Base-by-base conservation (phyloP, 257 asterid species). In the Mitragyna speciosa region DNA sequence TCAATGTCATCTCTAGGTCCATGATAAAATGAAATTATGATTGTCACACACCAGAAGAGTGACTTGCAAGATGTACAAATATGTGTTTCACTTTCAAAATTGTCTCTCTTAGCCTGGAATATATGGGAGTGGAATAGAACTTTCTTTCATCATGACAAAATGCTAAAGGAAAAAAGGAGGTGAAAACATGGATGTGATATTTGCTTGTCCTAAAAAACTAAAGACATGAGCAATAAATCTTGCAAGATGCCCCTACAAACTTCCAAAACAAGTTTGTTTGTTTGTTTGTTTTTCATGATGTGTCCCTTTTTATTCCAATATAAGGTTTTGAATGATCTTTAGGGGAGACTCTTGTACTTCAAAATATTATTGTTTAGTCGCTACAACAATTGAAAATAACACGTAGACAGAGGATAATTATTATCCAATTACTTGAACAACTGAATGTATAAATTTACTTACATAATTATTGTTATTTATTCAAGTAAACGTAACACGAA, bases 1-100 rank as follows among this genome's bases (percentile, higher is more conserved):
- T 5, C 15, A 6, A 6, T 59, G 70, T 59, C 70, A 58, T 41
- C 22, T 1, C 41, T 63, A 61, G 72, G 61, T 63, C 63, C 72
- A 76, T 33, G 7, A 19, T 2, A 45, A 64, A 14, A 33, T 20
- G 2, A 31, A 9, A 56, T 20, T 33, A 75, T 16, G 39, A 56
- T 56, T n/a, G 12, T 30, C 58, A 12, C n/a, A 24, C 2, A n/a
- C 39, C 39, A 12, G 67, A 54, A 31, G 79, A 76, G 79, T 76
- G 70, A 76, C 61, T 63, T 76, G 51, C 61, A 76, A 76, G 79
- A 63, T 61, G 43, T 61, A 76, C 61, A 43, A 43, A 63, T 45
- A 26, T 28, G 47, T 61, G n/a, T 20, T 52, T 61, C 72, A 28
- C 79, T 76, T 76, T 76, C 72, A 76, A 3, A 17, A 43, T 76